phyloP scores from a whole-genome alignment of 306 rosid genomes.

The Glycine soja region DNA sequence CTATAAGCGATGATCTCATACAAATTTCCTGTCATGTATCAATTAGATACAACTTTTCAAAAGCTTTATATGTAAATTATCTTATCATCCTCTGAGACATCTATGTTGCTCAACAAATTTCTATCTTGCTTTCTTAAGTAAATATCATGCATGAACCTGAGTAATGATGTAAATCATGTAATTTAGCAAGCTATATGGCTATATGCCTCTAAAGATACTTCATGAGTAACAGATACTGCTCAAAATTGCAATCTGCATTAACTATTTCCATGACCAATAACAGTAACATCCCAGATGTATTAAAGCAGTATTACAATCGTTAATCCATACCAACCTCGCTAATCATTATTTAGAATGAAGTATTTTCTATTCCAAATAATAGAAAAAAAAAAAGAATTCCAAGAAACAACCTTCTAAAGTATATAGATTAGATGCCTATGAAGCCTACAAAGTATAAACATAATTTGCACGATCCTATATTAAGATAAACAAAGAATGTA shows the following conservation, averaged over 20 bases:
- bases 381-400: background rate
- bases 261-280: slow-evolving; percentile 6
- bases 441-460: background rate
- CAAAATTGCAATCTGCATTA: background rate
- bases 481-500: no score
- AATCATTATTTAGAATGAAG: slow-evolving; percentile 1
- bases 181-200: background rate
- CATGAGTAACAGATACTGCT: background rate
- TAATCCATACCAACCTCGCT: background rate
- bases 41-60: background rate
- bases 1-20: background rate
- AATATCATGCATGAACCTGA: background rate
- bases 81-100: background rate
- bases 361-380: background rate
- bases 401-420: no score
- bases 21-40: background rate
- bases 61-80: background rate
- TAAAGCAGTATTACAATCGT: background rate
- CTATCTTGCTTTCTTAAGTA: background rate
- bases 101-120: background rate
- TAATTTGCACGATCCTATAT: background rate
- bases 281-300: background rate
- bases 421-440: slow-evolving; percentile 3
- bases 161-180: background rate
- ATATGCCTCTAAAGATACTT: slow-evolving; percentile 2